A percentile compares a stretch with the other conserved stretches of the same genome.
Conservation (phyloP, 1,139 yeast species). For the Debaryomyces psychrophilus region DNA sequence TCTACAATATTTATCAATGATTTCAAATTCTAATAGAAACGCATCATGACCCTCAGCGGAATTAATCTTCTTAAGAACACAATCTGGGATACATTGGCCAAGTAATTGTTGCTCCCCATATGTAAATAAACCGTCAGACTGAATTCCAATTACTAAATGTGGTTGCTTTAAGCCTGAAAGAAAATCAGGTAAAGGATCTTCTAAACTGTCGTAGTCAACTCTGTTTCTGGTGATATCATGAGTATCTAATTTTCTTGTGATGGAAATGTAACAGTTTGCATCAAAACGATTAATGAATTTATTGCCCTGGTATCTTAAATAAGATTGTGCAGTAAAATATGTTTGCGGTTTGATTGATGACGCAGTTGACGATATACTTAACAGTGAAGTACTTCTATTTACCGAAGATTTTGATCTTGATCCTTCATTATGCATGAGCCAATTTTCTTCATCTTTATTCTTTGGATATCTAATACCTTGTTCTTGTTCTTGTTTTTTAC, state of each 20-base stretch:
- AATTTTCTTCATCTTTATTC: constrained; percentile 49
- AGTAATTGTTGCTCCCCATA: constrained; percentile 86
- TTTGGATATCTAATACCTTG: constrained; percentile 36
- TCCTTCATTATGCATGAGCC: constrained; percentile 51
- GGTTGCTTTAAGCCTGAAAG: constrained; percentile 68
- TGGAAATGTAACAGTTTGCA: constrained; percentile 93
- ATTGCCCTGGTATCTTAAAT: constrained; percentile 88
- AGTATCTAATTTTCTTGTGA: constrained; percentile 90
- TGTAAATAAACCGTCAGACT: constrained; percentile 91
- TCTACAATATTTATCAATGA: constrained; percentile 71
- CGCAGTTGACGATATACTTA: background rate
- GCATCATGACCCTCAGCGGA: constrained; percentile 99
- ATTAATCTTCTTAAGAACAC: constrained; percentile 67
- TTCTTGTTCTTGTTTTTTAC: constrained; percentile 16
- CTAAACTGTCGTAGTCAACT: constrained; percentile 35
- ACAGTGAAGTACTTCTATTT: constrained; percentile 13
- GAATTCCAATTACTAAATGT: constrained; percentile 82
- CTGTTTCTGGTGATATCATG: constrained; percentile 90
- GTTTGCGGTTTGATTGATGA: constrained; percentile 64
- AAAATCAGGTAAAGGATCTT: constrained; percentile 45
- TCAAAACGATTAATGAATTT: constrained; percentile 89
- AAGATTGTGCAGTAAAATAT: constrained; percentile 92
- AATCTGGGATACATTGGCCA: constrained; percentile 73
- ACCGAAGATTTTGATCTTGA: constrained; percentile 24
- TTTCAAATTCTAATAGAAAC: constrained; percentile 82